Base-by-base conservation (phyloP, 257 asterid species). In the Nicotiana undulata region DNA sequence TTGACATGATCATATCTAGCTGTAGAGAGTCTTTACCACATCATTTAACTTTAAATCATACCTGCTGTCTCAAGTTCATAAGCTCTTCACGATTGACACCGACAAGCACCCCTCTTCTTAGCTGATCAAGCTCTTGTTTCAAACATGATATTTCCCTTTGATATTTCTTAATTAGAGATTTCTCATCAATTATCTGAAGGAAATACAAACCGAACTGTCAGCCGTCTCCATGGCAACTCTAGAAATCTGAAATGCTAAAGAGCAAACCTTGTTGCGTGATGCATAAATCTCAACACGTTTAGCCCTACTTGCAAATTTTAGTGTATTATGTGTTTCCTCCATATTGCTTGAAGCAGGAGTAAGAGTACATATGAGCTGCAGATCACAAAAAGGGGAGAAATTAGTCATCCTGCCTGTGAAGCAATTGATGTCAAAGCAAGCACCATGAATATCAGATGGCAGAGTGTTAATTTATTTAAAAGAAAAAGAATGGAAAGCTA, bases 271-370 rank as follows among this genome's bases (percentile, higher is more conserved):
- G 88, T 96, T 96, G 72, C 97, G 98, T 51, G 98, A 94, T 46
- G 99, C 99, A 86, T 76, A 86, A 78, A 96, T 96, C 79, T 94
- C 99, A 26, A 96, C 99, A 68, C 92, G 91, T 85, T 96, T 96
- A 22, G 99, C 99, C 87, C 99, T 89, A 96, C 97, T 96, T 65
- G 99, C 99, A 82, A 96, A 96, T 82, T 96, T 96, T 85, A 96
- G 87, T 17, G 99, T 96, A 88, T 96, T 96, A 85, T 96, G 98
- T 52, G 99, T 96, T 87, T 96, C 99, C 90, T 96, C 99, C 90
- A 92, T 83, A 89, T 93, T 94, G 88, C 99, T 96, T 80, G 99
- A 92, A 77, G 99, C 99, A 59, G 99, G 99, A 80, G 99, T 96
- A 65, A 96, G 89, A 8, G 99, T 96, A 80, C 99, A 96, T 86